Conservation (phyloP, 768 basidiomycete genomes). For the Rhizopogon vulgaris region DNA sequence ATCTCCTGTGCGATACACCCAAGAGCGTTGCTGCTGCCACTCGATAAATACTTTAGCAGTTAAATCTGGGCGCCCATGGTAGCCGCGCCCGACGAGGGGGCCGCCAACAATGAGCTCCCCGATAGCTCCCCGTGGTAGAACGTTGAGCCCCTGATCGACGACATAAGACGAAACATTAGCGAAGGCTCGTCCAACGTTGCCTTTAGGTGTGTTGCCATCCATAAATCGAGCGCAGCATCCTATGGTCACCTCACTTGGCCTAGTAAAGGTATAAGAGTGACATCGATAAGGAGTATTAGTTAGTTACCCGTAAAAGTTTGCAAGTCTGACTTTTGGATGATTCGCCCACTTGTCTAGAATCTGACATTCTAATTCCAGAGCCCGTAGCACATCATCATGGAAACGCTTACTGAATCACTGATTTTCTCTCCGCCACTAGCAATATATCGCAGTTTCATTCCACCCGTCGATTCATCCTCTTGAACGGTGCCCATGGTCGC, state of each 20-base stretch:
- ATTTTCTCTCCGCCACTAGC: conserved; percentile 50
- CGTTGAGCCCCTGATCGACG: conserved; percentile 35
- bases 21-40: conserved; percentile 34
- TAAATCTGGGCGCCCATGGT: conserved; percentile 38
- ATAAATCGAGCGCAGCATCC: conserved; percentile 43
- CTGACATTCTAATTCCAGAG: conserved; percentile 7
- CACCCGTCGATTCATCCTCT: conserved; percentile 22
- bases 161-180: conserved; percentile 30
- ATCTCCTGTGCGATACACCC: conserved; percentile 47
- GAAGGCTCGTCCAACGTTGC: conserved; percentile 41
- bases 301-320: conserved; percentile 42
- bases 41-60: conserved; percentile 41
- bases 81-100: conserved; percentile 44
- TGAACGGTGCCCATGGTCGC: conserved; percentile 33
- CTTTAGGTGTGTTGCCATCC: conserved; percentile 32
- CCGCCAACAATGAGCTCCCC: conserved; percentile 48
- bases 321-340: conserved; percentile 37
- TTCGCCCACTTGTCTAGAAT: conserved; percentile 43
- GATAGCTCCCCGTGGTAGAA: conserved; percentile 37
- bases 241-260: conserved; percentile 47
- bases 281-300: not conserved
- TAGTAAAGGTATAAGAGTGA: conserved; percentile 4
- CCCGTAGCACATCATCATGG: not conserved
- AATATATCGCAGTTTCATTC: conserved; percentile 35
- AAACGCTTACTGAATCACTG: conserved; percentile 36